A percentile compares a stretch with the other conserved stretches of the same genome.
Conservation (phyloP, 2,329 filamentous ascomycete species). For the Anthostomella pinea region DNA sequence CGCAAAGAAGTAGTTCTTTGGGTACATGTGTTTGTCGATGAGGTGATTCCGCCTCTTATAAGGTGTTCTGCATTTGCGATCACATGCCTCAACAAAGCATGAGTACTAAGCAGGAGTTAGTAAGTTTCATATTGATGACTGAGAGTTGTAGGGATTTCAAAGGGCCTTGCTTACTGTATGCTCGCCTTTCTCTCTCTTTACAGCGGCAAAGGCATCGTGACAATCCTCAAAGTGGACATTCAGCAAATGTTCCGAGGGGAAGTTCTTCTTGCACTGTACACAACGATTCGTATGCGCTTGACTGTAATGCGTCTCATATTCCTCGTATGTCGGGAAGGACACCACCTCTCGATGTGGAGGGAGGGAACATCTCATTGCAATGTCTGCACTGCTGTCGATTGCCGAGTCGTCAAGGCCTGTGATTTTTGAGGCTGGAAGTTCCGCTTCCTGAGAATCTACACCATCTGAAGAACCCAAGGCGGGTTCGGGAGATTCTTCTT, state of each 20-base stretch:
- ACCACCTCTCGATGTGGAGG: conserved; percentile 73
- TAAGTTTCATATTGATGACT: conserved; percentile 7
- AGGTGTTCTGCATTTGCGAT: conserved; percentile 76
- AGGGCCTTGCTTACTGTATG: conserved; percentile 62
- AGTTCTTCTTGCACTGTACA: conserved; percentile 78
- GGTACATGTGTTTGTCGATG: conserved; percentile 93
- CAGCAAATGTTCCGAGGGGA: conserved; percentile 80
- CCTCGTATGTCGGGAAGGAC: conserved; percentile 69
- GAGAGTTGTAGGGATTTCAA: neutral
- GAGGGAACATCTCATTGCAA: conserved; percentile 74
- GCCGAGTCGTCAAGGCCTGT: conserved; percentile 53
- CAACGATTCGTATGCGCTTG: conserved; percentile 82
- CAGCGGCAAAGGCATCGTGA: conserved; percentile 76
- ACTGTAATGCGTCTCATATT: conserved; percentile 85
- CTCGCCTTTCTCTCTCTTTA: conserved; percentile 74
- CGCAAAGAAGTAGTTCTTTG: conserved; percentile 82
- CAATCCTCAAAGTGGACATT: conserved; percentile 85
- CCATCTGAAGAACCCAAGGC: conserved; percentile 14
- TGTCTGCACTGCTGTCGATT: conserved; percentile 33
- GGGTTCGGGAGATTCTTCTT: conserved; percentile 38
- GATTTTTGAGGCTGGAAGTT: conserved; percentile 48
- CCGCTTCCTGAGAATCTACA: conserved; percentile 14
- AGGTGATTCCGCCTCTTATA: conserved; percentile 85
- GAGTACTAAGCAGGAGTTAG: conserved; percentile 56
- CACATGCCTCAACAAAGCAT: conserved; percentile 88